Percentiles rank a stretch among this genome's conserved stretches.
Conservation (phyloP, 164 flowering plant genomes). For the Aristolochia contorta region DNA sequence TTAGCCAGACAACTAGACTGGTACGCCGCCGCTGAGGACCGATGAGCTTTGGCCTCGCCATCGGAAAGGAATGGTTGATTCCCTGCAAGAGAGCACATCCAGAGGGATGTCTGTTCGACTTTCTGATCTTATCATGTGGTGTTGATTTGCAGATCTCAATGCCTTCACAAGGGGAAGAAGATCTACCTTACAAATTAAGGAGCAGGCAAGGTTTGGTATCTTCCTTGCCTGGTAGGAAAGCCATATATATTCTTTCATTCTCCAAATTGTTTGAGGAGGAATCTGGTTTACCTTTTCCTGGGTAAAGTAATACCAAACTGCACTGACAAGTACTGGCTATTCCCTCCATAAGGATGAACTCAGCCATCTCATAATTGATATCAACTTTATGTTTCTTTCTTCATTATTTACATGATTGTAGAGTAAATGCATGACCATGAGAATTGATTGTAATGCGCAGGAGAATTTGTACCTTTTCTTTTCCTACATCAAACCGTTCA, state of each 20-base stretch:
- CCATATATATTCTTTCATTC: conserved; percentile 10
- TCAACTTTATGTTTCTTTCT: too few relatives aligned
- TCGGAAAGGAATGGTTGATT: conserved; percentile 11
- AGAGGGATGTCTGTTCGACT: not conserved
- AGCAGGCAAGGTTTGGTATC: conserved; percentile 65
- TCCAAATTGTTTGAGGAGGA: conserved; percentile 12
- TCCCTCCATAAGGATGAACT: not conserved
- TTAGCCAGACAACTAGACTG: conserved; percentile 51
- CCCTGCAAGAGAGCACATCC: conserved; percentile 15
- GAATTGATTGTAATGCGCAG: too few relatives aligned
- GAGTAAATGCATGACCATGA: too few relatives aligned
- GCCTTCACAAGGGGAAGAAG: conserved; percentile 14
- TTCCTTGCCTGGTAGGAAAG: conserved; percentile 58
- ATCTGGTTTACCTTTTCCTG: conserved; percentile 15
- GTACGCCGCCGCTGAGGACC: conserved; percentile 2
- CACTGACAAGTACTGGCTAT: not conserved
- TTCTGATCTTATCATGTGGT: conserved; percentile 6
- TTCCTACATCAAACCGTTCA: too few relatives aligned
- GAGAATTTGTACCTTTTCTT: too few relatives aligned
- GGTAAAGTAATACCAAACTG: conserved; percentile 22
- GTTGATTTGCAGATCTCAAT: conserved; percentile 6
- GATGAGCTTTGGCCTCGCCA: conserved; percentile 21
- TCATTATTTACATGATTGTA: too few relatives aligned
- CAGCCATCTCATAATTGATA: too few relatives aligned
- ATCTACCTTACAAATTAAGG: conserved; percentile 15